Percentiles rank a stretch among this genome's conserved stretches.
Conservation (phyloP, 2,329 filamentous ascomycete genomes). For the Fusarium xyrophilum region DNA sequence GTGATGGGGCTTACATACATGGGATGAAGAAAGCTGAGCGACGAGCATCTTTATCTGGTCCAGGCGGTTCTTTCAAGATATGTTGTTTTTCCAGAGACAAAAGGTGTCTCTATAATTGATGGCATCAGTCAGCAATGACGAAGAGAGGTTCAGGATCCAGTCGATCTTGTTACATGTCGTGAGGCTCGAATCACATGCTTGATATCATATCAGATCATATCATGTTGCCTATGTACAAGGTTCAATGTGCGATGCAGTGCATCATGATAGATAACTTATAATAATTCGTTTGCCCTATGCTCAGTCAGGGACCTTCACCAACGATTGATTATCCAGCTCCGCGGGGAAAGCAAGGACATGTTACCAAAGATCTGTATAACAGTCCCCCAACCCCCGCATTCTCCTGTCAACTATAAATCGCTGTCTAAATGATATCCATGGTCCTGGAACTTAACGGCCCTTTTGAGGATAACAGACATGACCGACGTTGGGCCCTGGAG, state of each 20-base stretch:
- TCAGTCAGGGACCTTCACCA: not conserved
- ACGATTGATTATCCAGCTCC: not conserved
- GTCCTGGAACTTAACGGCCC: constrained; percentile 2
- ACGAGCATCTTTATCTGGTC: not conserved
- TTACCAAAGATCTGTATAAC: constrained; percentile 14
- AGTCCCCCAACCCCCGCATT: constrained; percentile 19
- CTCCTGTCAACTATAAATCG: constrained; percentile 1
- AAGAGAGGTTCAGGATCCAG: not conserved
- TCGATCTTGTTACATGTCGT: not conserved
- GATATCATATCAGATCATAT: not conserved
- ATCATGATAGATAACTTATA: not conserved
- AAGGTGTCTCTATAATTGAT: not conserved
- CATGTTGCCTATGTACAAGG: not conserved
- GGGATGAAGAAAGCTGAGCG: not conserved
- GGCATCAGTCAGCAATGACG: not conserved
- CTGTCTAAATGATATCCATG: constrained; percentile 3
- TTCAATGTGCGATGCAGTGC: not conserved
- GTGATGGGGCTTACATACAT: not conserved
- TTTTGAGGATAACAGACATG: not conserved
- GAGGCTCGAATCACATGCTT: constrained; percentile 19
- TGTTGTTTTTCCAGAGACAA: not conserved
- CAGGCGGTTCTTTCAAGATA: not conserved
- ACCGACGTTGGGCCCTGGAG: not conserved
- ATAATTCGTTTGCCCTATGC: not conserved
- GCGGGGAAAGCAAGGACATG: not conserved